A percentile compares a stretch with the other conserved stretches of the same genome.
phyloP scores from a whole-genome alignment of 768 basidiomycete species.

The Boletus rubescentipes region DNA sequence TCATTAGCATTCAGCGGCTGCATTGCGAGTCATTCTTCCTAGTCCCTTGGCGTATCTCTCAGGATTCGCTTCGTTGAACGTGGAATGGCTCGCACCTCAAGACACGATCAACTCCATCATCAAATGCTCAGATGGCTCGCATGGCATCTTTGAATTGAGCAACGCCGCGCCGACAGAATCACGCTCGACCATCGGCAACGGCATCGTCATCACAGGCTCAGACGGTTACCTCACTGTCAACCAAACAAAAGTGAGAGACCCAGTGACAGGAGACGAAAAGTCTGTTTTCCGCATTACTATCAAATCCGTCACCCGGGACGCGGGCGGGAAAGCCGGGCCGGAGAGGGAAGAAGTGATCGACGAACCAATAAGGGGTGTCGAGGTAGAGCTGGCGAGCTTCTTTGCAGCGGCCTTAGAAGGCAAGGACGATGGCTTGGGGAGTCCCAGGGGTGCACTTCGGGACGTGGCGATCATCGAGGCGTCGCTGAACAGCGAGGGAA shows the following conservation, averaged over 20 bases:
- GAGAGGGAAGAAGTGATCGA: slow-evolving; percentile 50
- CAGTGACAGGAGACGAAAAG: slow-evolving; percentile 24
- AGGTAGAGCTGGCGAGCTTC: slow-evolving; percentile 58
- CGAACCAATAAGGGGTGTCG: slow-evolving; percentile 49
- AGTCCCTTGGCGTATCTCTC: slow-evolving; percentile 52
- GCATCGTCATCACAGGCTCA: slow-evolving; percentile 56
- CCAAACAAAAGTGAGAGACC: slow-evolving; percentile 26
- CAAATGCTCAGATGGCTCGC: slow-evolving; percentile 45
- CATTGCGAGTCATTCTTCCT: slow-evolving; percentile 60
- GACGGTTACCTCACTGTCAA: slow-evolving; percentile 58
- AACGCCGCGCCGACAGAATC: slow-evolving; percentile 54
- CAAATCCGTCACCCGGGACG: slow-evolving; percentile 29
- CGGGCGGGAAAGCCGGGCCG: slow-evolving; percentile 17
- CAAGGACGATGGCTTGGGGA: slow-evolving; percentile 54
- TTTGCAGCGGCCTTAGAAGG: slow-evolving; percentile 49
- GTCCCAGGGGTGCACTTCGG: slow-evolving; percentile 59
- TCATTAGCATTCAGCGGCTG: slow-evolving; percentile 62
- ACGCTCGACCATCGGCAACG: slow-evolving; percentile 30
- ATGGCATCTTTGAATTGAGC: slow-evolving; percentile 64
- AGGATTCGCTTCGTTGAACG: slow-evolving; percentile 65
- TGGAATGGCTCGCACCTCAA: slow-evolving; percentile 69
- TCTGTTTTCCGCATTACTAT: slow-evolving; percentile 39
- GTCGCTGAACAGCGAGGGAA: slow-evolving; percentile 63
- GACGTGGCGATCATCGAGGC: slow-evolving; percentile 85
- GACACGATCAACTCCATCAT: slow-evolving; percentile 71